Percentiles rank a stretch among this genome's conserved stretches.
phyloP scores from a whole-genome alignment of 2,329 filamentous ascomycete genomes.

The Aspergillus awamori region DNA sequence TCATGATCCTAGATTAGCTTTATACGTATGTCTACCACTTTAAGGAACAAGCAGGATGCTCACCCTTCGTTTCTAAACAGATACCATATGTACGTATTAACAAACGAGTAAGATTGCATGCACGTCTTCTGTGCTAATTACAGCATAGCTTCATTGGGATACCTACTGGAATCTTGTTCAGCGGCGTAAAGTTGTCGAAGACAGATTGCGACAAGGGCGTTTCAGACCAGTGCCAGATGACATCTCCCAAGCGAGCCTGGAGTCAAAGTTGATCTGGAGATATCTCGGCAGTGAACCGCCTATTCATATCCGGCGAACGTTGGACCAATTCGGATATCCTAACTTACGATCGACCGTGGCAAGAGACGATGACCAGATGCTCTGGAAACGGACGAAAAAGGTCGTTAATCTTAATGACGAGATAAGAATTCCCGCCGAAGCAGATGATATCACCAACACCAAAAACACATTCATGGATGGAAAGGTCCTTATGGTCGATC shows the following conservation, averaged over 20 bases:
- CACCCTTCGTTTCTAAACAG: conserved; percentile 16
- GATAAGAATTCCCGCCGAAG: conserved; percentile 46
- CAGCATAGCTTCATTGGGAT: conserved; percentile 61
- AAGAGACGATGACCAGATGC: conserved; percentile 67
- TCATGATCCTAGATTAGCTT: conserved; percentile 30
- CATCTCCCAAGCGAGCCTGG: conserved; percentile 58
- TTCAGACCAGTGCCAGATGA: conserved; percentile 59
- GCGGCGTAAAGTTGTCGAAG: conserved; percentile 58
- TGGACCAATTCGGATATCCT: conserved; percentile 67
- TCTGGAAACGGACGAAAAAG: conserved; percentile 65
- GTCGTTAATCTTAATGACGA: conserved; percentile 45
- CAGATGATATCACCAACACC: conserved; percentile 19
- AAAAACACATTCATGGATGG: conserved; percentile 33
- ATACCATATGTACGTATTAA: conserved; percentile 31
- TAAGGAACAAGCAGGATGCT: not conserved
- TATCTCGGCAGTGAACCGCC: conserved; percentile 64
- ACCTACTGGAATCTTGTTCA: conserved; percentile 62
- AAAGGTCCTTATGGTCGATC: conserved; percentile 67
- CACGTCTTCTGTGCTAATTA: not conserved
- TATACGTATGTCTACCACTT: conserved; percentile 31
- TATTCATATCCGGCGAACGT: conserved; percentile 62
- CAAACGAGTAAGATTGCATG: accelerated
- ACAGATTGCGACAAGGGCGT: conserved; percentile 57
- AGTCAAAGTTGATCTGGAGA: conserved; percentile 65
- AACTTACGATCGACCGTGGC: conserved; percentile 63